Conservation (phyloP, 805 yeast species). For the Kluyveromyces dobzhanskii region DNA sequence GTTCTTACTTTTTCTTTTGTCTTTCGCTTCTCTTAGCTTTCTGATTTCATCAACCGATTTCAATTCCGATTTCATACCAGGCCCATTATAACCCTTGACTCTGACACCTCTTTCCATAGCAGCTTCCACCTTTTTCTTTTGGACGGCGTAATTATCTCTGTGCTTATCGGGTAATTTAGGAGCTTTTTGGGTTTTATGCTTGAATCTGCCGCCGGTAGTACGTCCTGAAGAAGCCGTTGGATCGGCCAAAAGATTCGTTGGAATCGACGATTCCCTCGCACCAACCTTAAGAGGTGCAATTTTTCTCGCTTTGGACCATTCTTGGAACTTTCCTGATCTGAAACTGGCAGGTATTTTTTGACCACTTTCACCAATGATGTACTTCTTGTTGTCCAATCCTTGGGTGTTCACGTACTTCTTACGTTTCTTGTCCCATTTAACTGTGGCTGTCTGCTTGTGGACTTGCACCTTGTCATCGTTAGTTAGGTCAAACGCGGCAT, state of each 20-base stretch:
- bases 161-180: conserved; percentile 88
- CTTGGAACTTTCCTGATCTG: conserved; percentile 84
- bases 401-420: conserved; percentile 79
- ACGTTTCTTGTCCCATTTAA: conserved; percentile 89
- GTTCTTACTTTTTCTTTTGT: conserved; percentile 73
- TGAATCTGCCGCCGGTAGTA: conserved; percentile 42
- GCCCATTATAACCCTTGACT: conserved; percentile 55
- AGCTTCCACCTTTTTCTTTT: conserved; percentile 70
- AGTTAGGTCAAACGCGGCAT: conserved; percentile 77
- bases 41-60: conserved; percentile 67
- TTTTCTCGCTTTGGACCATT: conserved; percentile 75
- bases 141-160: conserved; percentile 78
- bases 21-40: conserved; percentile 60
- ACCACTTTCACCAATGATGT: conserved; percentile 91
- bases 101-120: conserved; percentile 69
- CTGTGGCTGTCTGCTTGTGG: conserved; percentile 56
- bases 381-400: conserved; percentile 69
- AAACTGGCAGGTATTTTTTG: conserved; percentile 85
- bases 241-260: conserved; percentile 28
- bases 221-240: conserved; percentile 25
- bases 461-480: conserved; percentile 66
- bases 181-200: conserved; percentile 66
- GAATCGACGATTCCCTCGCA: conserved; percentile 36
- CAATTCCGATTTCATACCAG: conserved; percentile 42
- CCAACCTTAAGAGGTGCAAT: conserved; percentile 47